Evolutionary conservation across 768 basidiomycete genomes (phyloP).

Genomic region (Russula emetica): DNA sequence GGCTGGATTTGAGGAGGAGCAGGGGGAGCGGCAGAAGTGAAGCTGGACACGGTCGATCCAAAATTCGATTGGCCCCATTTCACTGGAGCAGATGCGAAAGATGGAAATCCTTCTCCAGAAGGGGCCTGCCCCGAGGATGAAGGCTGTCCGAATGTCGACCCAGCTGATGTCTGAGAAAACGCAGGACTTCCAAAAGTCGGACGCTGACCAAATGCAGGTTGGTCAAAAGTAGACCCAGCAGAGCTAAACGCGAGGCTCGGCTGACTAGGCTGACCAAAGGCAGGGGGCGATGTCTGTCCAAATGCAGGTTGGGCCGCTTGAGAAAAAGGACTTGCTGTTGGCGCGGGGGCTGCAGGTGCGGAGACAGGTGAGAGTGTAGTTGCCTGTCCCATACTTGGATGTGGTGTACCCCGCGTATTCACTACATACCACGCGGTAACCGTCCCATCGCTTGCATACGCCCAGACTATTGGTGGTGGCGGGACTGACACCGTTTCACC

Average conservation of each 20-base stretch:
- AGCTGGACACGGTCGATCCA: slow-evolving; percentile 17
- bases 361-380: slow-evolving; percentile 13
- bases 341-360: slow-evolving; percentile 7
- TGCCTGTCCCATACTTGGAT: slow-evolving; percentile 47
- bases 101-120: slow-evolving; percentile 27
- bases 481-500: slow-evolving; percentile 44
- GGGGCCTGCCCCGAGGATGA: slow-evolving; percentile 18
- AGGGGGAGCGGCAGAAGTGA: slow-evolving; percentile 5
- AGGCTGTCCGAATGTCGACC: slow-evolving; percentile 16
- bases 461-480: slow-evolving; percentile 62
- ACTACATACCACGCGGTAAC: slow-evolving; percentile 69
- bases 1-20: slow-evolving; percentile 21
- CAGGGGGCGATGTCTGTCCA: slow-evolving; percentile 29
- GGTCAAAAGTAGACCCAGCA: slow-evolving; percentile 32
- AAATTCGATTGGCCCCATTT: slow-evolving; percentile 31
- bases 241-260: slow-evolving; percentile 28
- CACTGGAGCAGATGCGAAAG: slow-evolving; percentile 29
- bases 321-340: slow-evolving; percentile 12
- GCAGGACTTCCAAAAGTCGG: slow-evolving; percentile 15
- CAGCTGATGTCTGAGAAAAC: slow-evolving; percentile 17
- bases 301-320: slow-evolving; percentile 28
- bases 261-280: slow-evolving; percentile 22
- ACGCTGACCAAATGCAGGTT: slow-evolving; percentile 22
- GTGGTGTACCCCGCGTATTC: slow-evolving; percentile 49
- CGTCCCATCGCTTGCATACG: slow-evolving; percentile 75